Evolutionary conservation across 2,329 filamentous ascomycete species (phyloP).

Genomic region (Talaromyces verruculosus): DNA sequence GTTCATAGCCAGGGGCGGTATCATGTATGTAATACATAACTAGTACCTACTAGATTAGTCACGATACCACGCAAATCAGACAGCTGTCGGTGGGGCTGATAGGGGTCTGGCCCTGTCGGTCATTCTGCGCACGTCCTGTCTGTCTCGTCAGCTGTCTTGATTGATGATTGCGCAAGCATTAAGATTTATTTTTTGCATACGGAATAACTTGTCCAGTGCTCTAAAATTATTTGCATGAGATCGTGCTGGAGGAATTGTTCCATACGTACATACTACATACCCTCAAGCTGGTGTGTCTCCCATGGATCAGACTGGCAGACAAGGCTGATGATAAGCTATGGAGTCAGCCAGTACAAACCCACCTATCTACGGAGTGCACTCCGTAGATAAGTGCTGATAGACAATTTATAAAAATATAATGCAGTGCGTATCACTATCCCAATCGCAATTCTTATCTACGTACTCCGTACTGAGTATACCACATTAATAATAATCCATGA

Average conservation of each 20-base stretch:
- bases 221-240: not conserved
- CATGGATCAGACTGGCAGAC: not conserved
- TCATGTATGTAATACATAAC: not conserved
- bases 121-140: constrained; percentile 6
- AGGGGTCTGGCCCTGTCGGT: constrained; percentile 16
- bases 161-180: too few relatives aligned
- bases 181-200: not conserved
- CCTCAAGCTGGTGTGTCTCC: not conserved
- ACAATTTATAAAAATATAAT: not conserved
- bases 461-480: not conserved
- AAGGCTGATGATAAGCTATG: constrained; percentile 5
- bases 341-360: not conserved
- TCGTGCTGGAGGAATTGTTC: not conserved
- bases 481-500: not conserved
- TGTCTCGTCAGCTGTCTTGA: not conserved
- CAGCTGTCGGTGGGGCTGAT: constrained; percentile 16
- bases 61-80: constrained; percentile 13
- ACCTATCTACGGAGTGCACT: not conserved
- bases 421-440: not conserved
- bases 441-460: not conserved
- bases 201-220: not conserved
- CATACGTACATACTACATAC: not conserved
- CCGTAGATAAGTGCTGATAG: not conserved
- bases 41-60: too few relatives aligned
- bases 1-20: not conserved